Evolutionary conservation across 257 asterid genomes (phyloP), one percentile per base, ranked within the genome.

Genomic region (Fraxinus quadrangulata): DNA sequence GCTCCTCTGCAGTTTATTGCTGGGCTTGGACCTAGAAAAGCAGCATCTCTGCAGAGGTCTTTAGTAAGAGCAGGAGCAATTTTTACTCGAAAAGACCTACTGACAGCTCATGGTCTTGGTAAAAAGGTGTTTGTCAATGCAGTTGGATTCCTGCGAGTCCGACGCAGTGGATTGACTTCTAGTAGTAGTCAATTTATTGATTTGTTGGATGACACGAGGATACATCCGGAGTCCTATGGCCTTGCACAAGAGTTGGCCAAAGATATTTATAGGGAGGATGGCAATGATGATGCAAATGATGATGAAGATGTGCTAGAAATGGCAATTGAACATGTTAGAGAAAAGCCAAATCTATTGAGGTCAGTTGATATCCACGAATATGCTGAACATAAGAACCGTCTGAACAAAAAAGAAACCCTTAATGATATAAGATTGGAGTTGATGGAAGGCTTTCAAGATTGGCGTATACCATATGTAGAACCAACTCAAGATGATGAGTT

Each of bases 21-120:
- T 40, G 99, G 99, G 68, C 92, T 95, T 63, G 99, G 99, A 51
- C 97, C 99, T 78, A 80, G 99, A 85, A 95, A 93, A 86, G 98
- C 99, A 14, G 91, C 97, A 54, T 91, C 92, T 67, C 84, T 95
- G 67, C 99, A 95, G 80, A 87, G 96, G 88, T 86, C 96, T 76
- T 82, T 95, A 73, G 92, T 91, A 49, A 90, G 96, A 82, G 90
- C 90, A 66, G 97, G 97, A 76, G 91, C 98, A 77, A 93, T 95
- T 70, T 93, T 87, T 78, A 89, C 94, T 26, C 84, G 99, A 79
- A 92, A 93, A 87, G 98, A 95, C 82, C 86, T 95, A 79, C 82
- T 95, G 89, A 89, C 91, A 36, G 80, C 87, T 51, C 97, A 90
- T 51, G 94, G 93, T 73, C 98, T 95, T 67, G 96, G 94, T 66